phyloP scores from a whole-genome alignment of 768 basidiomycete species.

The Sarcodon sp. region DNA sequence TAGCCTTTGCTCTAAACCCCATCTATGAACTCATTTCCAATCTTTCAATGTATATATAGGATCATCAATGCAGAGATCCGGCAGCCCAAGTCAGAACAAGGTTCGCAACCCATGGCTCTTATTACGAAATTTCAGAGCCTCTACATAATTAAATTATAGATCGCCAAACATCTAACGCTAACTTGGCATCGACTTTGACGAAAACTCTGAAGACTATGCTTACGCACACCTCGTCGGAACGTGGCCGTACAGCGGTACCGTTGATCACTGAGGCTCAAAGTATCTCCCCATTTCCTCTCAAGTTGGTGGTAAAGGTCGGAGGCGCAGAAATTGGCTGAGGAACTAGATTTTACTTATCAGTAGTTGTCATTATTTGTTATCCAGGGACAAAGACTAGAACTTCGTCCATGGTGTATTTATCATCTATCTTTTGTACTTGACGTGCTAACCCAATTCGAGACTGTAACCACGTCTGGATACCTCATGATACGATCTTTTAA shows the following conservation, averaged over 20 bases:
- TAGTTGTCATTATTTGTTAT: no score
- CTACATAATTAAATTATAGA: slow-evolving; percentile 15
- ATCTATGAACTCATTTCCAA: background rate
- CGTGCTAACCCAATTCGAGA: no score
- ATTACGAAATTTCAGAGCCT: no score
- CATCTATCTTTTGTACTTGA: no score
- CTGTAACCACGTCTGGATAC: no score
- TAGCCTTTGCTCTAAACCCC: slow-evolving; percentile 14
- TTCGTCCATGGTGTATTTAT: no score
- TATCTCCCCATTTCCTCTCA: slow-evolving; percentile 74
- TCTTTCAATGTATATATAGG: slow-evolving; percentile 26
- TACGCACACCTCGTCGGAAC: slow-evolving; percentile 66
- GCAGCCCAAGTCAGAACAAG: slow-evolving; percentile 55
- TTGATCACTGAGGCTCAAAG: slow-evolving; percentile 58
- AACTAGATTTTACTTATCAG: background rate
- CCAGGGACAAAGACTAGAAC: no score
- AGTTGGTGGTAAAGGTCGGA: slow-evolving; percentile 54
- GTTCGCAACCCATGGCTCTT: slow-evolving; percentile 17
- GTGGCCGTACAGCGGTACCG: slow-evolving; percentile 62
- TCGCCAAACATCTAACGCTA: slow-evolving; percentile 38
- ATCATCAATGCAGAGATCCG: slow-evolving; percentile 68
- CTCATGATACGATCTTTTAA: no score
- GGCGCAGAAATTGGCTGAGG: slow-evolving; percentile 43
- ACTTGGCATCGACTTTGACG: slow-evolving; percentile 47
- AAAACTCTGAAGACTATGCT: slow-evolving; percentile 62